phyloP scores from a whole-genome alignment of 352 stramenopile species.

The Phytophthora pini region DNA sequence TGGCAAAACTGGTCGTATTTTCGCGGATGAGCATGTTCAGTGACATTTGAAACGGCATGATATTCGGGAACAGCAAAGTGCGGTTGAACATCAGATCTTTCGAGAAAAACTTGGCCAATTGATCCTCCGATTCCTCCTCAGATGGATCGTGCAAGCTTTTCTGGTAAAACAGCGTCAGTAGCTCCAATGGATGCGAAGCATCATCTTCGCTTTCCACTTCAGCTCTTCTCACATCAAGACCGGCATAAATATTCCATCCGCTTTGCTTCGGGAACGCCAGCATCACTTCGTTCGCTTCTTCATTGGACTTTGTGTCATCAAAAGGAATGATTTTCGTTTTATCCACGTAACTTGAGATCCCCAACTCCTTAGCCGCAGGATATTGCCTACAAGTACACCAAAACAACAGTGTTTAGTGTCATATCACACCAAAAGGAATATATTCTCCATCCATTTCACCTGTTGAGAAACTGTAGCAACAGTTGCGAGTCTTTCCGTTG shows the following conservation, averaged over 20 bases:
- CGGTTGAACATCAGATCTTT: conserved; percentile 38
- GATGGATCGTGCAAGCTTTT: conserved; percentile 25
- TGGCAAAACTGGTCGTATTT: conserved; percentile 15
- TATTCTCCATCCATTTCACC: conserved; percentile 9
- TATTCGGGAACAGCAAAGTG: conserved; percentile 48
- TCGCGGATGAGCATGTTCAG: conserved; percentile 56
- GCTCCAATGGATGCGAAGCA: conserved; percentile 30
- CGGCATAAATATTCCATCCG: conserved; percentile 50
- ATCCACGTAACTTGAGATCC: conserved; percentile 44
- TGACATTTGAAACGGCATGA: conserved; percentile 65
- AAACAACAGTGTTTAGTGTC: background rate
- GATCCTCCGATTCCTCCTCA: conserved; percentile 27
- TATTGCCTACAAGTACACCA: conserved; percentile 49
- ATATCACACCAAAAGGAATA: background rate
- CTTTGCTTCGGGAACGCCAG: conserved; percentile 44
- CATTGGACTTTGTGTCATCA: conserved; percentile 27
- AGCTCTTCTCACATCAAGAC: conserved; percentile 54
- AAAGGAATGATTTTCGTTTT: conserved; percentile 58
- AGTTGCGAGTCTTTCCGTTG: conserved; percentile 49
- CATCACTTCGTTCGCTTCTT: conserved; percentile 48
- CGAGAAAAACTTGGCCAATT: conserved; percentile 53
- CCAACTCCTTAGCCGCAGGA: conserved; percentile 45
- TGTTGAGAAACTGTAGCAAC: conserved; percentile 63
- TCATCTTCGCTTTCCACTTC: conserved; percentile 1
- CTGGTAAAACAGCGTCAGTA: conserved; percentile 55